Percentiles rank a stretch among this genome's conserved stretches.
Evolutionary conservation across 495 filamentous ascomycete species (phyloP).

Genomic region (Trichoderma erinaceum): DNA sequence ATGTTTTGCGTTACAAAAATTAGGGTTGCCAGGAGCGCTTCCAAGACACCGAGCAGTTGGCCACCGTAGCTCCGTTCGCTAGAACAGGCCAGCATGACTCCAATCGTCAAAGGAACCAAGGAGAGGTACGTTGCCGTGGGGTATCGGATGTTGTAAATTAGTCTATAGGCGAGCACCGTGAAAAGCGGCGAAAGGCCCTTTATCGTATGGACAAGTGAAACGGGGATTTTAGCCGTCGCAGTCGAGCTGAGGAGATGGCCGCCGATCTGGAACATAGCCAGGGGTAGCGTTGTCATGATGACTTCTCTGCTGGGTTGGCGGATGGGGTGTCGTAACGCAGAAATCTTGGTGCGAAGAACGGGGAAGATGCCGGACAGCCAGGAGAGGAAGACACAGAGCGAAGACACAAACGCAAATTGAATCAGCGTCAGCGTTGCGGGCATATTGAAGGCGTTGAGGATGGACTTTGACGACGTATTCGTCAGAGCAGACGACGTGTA

Average conservation of each 20-base stretch:
- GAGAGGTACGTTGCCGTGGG: constrained; percentile 85
- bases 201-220: constrained; percentile 96
- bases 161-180: constrained; percentile 87
- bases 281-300: constrained; percentile 77
- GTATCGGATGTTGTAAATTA: constrained; percentile 84
- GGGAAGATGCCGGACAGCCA: constrained; percentile 67
- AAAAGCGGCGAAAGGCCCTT: constrained; percentile 98
- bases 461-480: constrained; percentile 96
- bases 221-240: constrained; percentile 88
- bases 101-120: constrained; percentile 81
- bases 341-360: constrained; percentile 56
- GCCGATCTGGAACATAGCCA: constrained; percentile 87
- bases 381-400: constrained; percentile 76
- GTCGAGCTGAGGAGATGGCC: constrained; percentile 92
- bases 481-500: constrained; percentile 91
- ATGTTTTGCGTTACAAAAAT: constrained; percentile 99
- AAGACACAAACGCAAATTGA: constrained; percentile 90
- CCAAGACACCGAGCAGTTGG: constrained; percentile 80
- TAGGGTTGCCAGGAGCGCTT: constrained; percentile 77
- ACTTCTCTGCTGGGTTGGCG: constrained; percentile 75
- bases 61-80: constrained; percentile 65
- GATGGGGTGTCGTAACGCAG: constrained; percentile 76
- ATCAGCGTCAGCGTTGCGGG: constrained; percentile 90
- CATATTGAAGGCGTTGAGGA: constrained; percentile 86
- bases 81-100: constrained; percentile 92